Evolutionary conservation across 441 rosid species (phyloP).

Genomic region (Sinapis alba): DNA sequence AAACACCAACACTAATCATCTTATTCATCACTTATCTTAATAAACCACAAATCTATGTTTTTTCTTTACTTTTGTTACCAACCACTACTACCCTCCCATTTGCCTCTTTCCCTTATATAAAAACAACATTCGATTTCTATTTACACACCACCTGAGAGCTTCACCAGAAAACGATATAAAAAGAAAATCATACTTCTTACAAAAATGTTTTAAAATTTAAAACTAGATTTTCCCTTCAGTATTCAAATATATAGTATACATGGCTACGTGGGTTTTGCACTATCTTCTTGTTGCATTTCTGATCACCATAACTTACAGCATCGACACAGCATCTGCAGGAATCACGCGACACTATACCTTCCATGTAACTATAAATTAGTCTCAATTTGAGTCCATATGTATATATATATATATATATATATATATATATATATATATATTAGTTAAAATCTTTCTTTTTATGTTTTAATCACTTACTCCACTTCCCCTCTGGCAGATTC

Average conservation of each 20-base stretch:
- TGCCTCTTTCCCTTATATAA: conserved; percentile 20
- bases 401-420: neutral
- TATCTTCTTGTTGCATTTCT: conserved; percentile 31
- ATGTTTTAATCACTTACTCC: neutral
- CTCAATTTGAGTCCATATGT: neutral
- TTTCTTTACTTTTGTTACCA: conserved; percentile 22
- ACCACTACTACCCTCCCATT: conserved; percentile 29
- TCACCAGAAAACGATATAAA: conserved; percentile 15
- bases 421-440: neutral
- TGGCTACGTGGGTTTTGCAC: conserved; percentile 32
- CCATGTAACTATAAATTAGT: conserved; percentile 32
- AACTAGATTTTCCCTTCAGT: neutral
- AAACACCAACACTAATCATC: neutral
- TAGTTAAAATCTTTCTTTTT: neutral
- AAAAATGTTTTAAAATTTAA: neutral
- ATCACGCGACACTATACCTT: conserved; percentile 50
- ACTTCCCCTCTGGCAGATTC: conserved; percentile 35
- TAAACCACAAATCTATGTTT: neutral
- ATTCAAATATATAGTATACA: conserved; percentile 12
- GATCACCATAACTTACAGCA: conserved; percentile 24
- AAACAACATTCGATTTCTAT: conserved; percentile 16
- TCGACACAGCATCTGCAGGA: conserved; percentile 39
- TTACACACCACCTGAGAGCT: conserved; percentile 20
- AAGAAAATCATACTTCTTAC: conserved; percentile 7
- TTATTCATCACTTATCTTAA: conserved; percentile 14